Percentiles rank a stretch among this genome's conserved stretches.
Conservation (phyloP, 2,329 filamentous ascomycete species). For the Dactylonectria macrodidyma region DNA sequence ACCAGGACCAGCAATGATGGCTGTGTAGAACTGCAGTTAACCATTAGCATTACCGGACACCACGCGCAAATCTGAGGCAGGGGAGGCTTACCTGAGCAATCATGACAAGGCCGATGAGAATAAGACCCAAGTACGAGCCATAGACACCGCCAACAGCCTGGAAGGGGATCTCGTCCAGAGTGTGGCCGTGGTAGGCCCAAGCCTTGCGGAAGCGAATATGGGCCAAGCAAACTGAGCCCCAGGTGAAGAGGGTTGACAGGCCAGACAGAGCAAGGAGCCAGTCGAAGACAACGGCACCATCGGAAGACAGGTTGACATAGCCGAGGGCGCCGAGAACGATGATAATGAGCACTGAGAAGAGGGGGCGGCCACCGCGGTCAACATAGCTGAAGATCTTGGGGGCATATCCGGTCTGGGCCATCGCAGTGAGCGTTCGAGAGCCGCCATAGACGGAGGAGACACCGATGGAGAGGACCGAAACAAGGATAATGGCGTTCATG, state of each 20-base stretch:
- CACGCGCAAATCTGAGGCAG: too few species aligned
- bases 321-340: slow-evolving; percentile 65
- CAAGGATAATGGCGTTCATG: slow-evolving; percentile 69
- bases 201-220: slow-evolving; percentile 78
- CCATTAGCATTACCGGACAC: slow-evolving; percentile 20
- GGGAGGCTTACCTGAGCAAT: slow-evolving; percentile 65
- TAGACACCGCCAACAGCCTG: slow-evolving; percentile 70
- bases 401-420: slow-evolving; percentile 69
- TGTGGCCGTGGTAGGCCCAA: slow-evolving; percentile 72
- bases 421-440: slow-evolving; percentile 68
- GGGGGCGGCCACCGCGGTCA: slow-evolving; percentile 67
- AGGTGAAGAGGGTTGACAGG: slow-evolving; percentile 75
- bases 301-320: slow-evolving; percentile 61
- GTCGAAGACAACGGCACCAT: slow-evolving; percentile 69
- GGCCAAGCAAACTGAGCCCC: slow-evolving; percentile 73
- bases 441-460: slow-evolving; percentile 70
- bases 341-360: slow-evolving; percentile 60
- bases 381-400: slow-evolving; percentile 68
- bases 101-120: slow-evolving; percentile 69
- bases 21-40: slow-evolving; percentile 62
- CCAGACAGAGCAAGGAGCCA: slow-evolving; percentile 77
- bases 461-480: slow-evolving; percentile 69
- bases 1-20: slow-evolving; percentile 57
- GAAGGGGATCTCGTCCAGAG: slow-evolving; percentile 78
- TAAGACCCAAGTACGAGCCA: slow-evolving; percentile 75